Evolutionary conservation across 306 rosid genomes (phyloP).

Genomic region (Trichosanthes cucumerina): DNA sequence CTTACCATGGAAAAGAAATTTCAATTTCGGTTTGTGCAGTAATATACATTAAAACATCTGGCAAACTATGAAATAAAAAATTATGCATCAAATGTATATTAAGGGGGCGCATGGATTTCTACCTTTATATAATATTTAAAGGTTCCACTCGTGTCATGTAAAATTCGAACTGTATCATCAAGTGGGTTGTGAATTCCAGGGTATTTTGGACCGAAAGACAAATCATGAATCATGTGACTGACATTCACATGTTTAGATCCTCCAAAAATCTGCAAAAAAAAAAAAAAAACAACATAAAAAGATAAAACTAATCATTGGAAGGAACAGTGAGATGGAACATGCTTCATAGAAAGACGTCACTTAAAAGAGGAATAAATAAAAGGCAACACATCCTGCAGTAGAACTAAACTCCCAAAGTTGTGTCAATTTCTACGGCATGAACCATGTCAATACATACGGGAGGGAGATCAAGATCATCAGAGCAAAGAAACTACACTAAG

Average conservation of each 20-base stretch:
- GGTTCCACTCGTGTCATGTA: conserved; percentile 78
- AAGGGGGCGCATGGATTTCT: conserved; percentile 10
- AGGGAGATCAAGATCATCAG: background rate
- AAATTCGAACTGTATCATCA: conserved; percentile 60
- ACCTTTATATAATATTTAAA: conserved; percentile 98
- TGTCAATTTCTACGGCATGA: background rate
- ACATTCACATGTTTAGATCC: conserved; percentile 80
- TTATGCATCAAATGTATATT: background rate
- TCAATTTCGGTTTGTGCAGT: background rate
- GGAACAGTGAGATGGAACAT: background rate
- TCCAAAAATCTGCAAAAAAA: conserved; percentile 65
- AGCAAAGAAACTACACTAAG: background rate
- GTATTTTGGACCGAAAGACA: conserved; percentile 97
- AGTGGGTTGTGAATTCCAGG: conserved; percentile 98
- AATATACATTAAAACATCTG: background rate
- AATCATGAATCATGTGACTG: conserved; percentile 80
- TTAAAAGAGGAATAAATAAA: background rate
- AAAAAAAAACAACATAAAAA: conserved; percentile 21
- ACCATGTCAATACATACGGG: background rate
- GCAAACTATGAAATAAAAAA: background rate
- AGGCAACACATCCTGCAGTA: background rate
- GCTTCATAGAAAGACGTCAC: background rate
- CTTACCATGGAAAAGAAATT: background rate
- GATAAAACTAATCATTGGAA: conserved; percentile 9
- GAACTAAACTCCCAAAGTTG: background rate